These are phyloP conservation scores for Drechslerella dactyloides DNA, from an alignment of 2,329 filamentous ascomycete genomes.

Conservation along the genomic window DNA sequence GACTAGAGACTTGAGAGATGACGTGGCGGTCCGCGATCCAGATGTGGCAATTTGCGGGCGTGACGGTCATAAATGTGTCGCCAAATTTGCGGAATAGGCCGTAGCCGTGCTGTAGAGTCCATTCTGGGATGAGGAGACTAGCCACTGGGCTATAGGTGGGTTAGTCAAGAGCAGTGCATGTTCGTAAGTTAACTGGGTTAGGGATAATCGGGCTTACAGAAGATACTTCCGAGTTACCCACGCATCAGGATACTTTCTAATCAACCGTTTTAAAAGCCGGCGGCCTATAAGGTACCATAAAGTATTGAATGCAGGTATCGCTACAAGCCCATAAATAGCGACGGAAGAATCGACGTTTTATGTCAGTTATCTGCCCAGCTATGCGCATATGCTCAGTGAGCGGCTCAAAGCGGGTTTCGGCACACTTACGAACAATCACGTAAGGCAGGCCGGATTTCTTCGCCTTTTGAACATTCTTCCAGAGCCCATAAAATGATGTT, in stretches of 20 bases:
- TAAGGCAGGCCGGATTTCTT: conserved; percentile 55
- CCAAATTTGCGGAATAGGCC: conserved; percentile 67
- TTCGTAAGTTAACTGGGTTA: conserved; percentile 22
- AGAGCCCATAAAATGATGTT: conserved; percentile 53
- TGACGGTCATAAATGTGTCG: conserved; percentile 55
- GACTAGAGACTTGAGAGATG: conserved; percentile 53
- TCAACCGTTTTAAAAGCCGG: conserved; percentile 51
- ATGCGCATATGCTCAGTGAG: not conserved
- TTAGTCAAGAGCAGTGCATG: not conserved
- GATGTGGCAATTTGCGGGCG: conserved; percentile 50
- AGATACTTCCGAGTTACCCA: conserved; percentile 48
- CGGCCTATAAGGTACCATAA: conserved; percentile 44
- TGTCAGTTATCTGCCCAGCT: not conserved
- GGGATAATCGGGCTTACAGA: conserved; percentile 33
- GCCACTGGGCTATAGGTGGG: not conserved
- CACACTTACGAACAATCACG: conserved; percentile 53
- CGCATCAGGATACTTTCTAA: conserved; percentile 36
- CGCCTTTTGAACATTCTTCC: conserved; percentile 52
- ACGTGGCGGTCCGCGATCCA: conserved; percentile 55
- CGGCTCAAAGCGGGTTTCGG: not conserved
- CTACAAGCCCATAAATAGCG: not conserved
- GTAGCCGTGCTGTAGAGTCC: conserved; percentile 66
- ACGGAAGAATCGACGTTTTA: not conserved
- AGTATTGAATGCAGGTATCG: conserved; percentile 24
- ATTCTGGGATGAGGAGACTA: conserved; percentile 67